Evolutionary conservation across 257 asterid species (phyloP).

Genomic region (Solanum corneliomulleri): DNA sequence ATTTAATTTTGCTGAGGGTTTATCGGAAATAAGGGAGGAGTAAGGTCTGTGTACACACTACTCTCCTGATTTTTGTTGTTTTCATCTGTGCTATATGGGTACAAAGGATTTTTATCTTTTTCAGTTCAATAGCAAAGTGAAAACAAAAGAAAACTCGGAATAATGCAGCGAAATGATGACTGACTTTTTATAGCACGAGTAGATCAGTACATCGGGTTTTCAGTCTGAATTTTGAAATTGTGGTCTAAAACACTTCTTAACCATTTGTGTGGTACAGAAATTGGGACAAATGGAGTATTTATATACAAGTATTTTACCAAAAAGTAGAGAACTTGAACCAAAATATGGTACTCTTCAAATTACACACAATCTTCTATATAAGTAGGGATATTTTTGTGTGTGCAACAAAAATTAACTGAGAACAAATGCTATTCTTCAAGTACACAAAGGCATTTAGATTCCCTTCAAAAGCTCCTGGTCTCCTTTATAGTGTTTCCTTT

Average conservation of each 20-base stretch:
- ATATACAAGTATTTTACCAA: neutral
- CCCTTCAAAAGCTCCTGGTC: neutral
- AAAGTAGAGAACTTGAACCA: neutral
- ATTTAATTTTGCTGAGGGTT: neutral
- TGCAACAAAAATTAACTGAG: neutral
- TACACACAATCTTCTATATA: neutral
- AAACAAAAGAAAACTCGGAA: neutral
- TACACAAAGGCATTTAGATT: neutral
- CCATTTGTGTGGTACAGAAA: neutral
- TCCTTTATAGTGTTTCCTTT: neutral
- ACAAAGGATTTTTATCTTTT: neutral
- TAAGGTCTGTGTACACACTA: neutral
- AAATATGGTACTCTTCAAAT: neutral
- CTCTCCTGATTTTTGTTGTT: neutral
- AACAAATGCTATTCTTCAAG: neutral
- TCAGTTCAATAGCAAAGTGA: neutral
- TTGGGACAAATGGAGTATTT: neutral
- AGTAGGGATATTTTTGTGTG: neutral
- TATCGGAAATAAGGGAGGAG: neutral
- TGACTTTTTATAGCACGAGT: neutral
- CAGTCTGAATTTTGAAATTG: neutral
- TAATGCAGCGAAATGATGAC: neutral
- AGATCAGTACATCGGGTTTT: neutral
- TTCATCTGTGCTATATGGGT: neutral
- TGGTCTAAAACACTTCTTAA: neutral